Percentiles rank a stretch among this genome's conserved stretches.
These are phyloP conservation scores for Coniella vitis DNA, from an alignment of 2,329 filamentous ascomycete species.

Conservation along the genomic window DNA sequence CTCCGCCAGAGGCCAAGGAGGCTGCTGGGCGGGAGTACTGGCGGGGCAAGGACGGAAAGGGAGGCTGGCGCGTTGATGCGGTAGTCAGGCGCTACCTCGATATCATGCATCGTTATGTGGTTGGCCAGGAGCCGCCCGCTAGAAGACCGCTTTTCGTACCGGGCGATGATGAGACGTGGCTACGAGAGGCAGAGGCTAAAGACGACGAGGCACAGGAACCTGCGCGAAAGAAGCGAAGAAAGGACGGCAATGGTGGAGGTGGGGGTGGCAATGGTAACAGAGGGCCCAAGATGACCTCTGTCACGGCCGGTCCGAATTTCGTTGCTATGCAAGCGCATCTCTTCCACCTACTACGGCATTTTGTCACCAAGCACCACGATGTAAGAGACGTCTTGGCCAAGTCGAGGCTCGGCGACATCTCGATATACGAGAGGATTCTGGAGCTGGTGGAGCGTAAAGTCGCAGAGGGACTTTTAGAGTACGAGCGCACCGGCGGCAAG, in stretches of 20 bases:
- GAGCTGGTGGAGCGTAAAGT: conserved; percentile 68
- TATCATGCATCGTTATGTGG: conserved; percentile 74
- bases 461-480: conserved; percentile 65
- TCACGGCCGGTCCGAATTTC: conserved; percentile 51
- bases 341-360: conserved; percentile 81
- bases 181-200: conserved; percentile 29
- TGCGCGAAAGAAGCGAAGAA: conserved; percentile 46
- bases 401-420: conserved; percentile 63
- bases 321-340: conserved; percentile 82
- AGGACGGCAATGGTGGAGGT: conserved; percentile 22
- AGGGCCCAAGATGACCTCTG: conserved; percentile 10
- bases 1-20: conserved; percentile 54
- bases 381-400: conserved; percentile 78
- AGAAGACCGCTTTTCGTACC: conserved; percentile 70
- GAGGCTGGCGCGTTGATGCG: conserved; percentile 84
- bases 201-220: conserved; percentile 36
- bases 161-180: conserved; percentile 43
- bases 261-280: conserved; percentile 17
- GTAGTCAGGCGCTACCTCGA: conserved; percentile 84
- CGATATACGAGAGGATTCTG: conserved; percentile 70
- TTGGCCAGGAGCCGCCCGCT: conserved; percentile 57
- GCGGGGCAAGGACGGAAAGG: conserved; percentile 69
- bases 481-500: conserved; percentile 44
- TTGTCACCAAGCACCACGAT: conserved; percentile 73
- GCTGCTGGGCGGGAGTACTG: conserved; percentile 76